Conservation (phyloP, 2,329 filamentous ascomycete species). For the Beauveria sp. region DNA sequence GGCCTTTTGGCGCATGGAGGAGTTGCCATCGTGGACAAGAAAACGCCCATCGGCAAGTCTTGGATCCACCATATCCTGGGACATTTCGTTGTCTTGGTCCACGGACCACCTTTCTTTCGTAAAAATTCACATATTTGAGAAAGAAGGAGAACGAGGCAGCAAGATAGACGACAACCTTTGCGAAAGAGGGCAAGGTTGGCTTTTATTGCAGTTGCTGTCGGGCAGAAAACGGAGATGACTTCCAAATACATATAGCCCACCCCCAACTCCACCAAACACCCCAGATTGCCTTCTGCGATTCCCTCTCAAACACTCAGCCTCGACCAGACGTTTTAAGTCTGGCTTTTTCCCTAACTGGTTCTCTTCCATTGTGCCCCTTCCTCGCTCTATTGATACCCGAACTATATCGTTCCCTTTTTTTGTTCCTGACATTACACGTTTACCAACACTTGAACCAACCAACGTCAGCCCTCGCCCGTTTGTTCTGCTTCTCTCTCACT, state of each 20-base stretch:
- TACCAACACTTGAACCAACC: not conserved
- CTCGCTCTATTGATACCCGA: not conserved
- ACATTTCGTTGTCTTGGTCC: constrained; percentile 6
- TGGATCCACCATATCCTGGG: not conserved
- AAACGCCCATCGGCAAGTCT: not conserved
- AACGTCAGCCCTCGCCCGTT: not conserved
- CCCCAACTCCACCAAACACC: constrained; percentile 5
- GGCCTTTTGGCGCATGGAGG: not conserved
- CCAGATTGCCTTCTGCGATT: not conserved
- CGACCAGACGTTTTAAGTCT: not conserved
- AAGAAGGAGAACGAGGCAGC: not conserved
- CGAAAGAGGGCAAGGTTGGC: not conserved
- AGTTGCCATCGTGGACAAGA: not conserved
- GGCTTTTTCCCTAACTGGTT: not conserved
- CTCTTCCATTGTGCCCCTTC: not conserved
- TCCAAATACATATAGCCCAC: constrained; percentile 6
- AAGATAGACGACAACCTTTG: not conserved
- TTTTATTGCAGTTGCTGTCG: not conserved
- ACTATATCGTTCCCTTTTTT: not conserved
- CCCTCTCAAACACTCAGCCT: not conserved
- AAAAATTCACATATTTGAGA: not conserved
- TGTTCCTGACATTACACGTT: not conserved
- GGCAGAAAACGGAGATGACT: not conserved
- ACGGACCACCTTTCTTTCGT: not conserved
- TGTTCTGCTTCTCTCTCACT: not conserved